Percentiles rank a stretch among this genome's conserved stretches.
These are phyloP conservation scores for Yarrowia sp. DNA, from an alignment of 805 yeast species.

Conservation along the genomic window DNA sequence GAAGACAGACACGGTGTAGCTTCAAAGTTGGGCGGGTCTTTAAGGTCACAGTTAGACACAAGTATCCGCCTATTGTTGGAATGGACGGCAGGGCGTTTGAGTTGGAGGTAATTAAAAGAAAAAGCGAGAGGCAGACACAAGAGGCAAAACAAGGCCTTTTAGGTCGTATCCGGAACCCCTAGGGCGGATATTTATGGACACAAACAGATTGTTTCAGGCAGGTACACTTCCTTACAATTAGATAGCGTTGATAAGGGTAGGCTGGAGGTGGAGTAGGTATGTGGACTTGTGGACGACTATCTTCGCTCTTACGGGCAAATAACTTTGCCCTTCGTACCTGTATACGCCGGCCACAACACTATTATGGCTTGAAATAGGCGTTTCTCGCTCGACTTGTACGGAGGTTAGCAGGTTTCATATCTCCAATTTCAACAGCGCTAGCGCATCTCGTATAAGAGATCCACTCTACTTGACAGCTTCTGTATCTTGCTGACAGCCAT, in stretches of 20 bases:
- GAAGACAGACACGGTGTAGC: background rate
- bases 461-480: too few relatives aligned
- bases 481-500: too few relatives aligned
- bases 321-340: too few relatives aligned
- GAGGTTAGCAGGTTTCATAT: too few relatives aligned
- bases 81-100: background rate
- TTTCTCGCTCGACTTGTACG: too few relatives aligned
- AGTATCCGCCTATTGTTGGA: constrained; percentile 9
- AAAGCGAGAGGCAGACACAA: too few relatives aligned
- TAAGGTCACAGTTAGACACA: background rate
- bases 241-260: background rate
- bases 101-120: background rate
- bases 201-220: background rate
- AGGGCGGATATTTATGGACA: background rate
- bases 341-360: too few relatives aligned
- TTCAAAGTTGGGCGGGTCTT: background rate
- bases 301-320: too few relatives aligned
- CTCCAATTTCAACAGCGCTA: too few relatives aligned
- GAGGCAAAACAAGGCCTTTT: background rate
- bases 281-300: background rate
- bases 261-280: background rate
- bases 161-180: background rate
- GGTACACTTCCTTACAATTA: background rate
- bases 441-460: too few relatives aligned
- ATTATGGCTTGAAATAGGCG: too few relatives aligned